Evolutionary conservation across 345 rosid species (phyloP), one percentile per base, ranked within the genome.

Genomic region (Trapa incisa): DNA sequence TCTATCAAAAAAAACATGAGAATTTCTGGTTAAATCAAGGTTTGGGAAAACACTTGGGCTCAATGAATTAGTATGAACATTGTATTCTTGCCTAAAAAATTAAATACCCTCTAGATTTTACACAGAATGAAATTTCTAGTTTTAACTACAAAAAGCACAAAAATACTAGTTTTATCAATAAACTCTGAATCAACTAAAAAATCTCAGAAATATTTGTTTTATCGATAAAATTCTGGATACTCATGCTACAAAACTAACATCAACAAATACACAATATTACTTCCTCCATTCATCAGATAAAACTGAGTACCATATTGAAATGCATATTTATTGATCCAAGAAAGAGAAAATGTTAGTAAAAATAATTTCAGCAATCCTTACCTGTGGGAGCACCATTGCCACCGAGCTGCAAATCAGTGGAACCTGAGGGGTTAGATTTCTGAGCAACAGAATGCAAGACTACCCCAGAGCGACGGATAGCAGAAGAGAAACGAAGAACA

Each of bases 381-480:
- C 69, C 69, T 39, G 37, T 12, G 48, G 69, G 37, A 36, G 69
- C 61, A 41, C 35, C 0, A 57, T 66, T 17, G 29, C 29, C 50
- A 32, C 29, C 48, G 13, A 38, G 43, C 53, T 38, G 56, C 33
- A 47, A 66, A 66, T 50, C 35, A 32, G 45, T 3, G 69, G 68
- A 66, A n/a, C 33, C 61, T 0, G 61, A 48, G n/a, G 69, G 36
- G 16, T 37, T 32, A 4, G 2, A 2, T 4, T 0, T 32, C 61
- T 1, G 36, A 14, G 43, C 12, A 4, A 17, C 69, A 41, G 60
- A 66, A 12, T 50, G 38, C 33, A 37, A 41, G 61, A 66, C 37
- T 0, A 37, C n/a, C 35, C 11, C 11, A 50, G 61, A 66, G 15
- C 56, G 53, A 41, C 69, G 10, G 0, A 41, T 0, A 1, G 61